Evolutionary conservation across 805 yeast genomes (phyloP).

Genomic region (Pichia manshurica): DNA sequence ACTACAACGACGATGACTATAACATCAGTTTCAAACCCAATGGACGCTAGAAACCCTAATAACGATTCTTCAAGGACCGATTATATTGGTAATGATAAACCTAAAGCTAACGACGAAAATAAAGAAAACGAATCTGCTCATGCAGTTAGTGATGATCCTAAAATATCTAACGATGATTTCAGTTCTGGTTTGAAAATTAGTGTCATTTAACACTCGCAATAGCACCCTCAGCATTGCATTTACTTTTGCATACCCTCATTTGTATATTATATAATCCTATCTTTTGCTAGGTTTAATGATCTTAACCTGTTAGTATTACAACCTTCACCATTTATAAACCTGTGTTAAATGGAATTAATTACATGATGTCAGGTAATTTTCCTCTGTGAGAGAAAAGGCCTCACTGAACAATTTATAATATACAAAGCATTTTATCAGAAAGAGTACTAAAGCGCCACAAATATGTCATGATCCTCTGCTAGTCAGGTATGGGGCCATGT

Average conservation of each 20-base stretch:
- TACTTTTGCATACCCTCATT: background rate
- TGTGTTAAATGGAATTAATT: background rate
- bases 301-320: background rate
- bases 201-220: constrained; percentile 13
- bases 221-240: background rate
- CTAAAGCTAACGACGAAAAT: background rate
- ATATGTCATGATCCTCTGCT: too few species aligned
- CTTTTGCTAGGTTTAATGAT: too few species aligned
- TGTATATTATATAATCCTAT: background rate
- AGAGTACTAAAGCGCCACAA: too few species aligned
- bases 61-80: background rate
- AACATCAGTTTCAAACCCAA: background rate
- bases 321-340: background rate
- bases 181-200: constrained; percentile 13
- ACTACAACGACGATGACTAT: constrained; percentile 29
- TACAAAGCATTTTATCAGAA: too few species aligned
- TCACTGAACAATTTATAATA: too few species aligned
- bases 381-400: too few species aligned
- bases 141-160: background rate
- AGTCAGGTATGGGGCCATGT: too few species aligned
- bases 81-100: background rate
- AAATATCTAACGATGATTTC: constrained; percentile 8
- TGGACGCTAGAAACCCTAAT: background rate
- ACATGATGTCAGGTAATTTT: too few species aligned
- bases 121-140: constrained; percentile 2